A percentile compares a stretch with the other conserved stretches of the same genome.
phyloP scores from a whole-genome alignment of 306 rosid genomes.

The Nissolia schottii region DNA sequence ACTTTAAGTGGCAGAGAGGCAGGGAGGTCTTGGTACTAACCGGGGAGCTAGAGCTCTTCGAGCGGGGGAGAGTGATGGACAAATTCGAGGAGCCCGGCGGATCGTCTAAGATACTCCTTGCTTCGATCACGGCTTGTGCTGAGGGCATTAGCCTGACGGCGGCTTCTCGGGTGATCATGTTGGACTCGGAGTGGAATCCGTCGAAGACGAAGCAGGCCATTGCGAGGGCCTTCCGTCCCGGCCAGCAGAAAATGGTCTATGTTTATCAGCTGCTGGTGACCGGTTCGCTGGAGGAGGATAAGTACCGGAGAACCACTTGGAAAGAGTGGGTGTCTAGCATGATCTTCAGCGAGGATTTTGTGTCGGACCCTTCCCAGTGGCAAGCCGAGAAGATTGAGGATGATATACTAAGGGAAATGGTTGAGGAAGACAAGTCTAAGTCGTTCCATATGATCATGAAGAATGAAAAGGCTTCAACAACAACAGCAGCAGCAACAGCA shows the following conservation, averaged over 20 bases:
- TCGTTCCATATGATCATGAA: conserved; percentile 90
- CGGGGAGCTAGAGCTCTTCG: conserved; percentile 86
- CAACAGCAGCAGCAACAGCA: too few species aligned
- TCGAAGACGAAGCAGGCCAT: conserved; percentile 96
- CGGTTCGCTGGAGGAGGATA: conserved; percentile 82
- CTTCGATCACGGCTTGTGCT: conserved; percentile 94
- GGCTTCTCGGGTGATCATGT: conserved; percentile 80
- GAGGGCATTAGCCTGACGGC: conserved; percentile 97
- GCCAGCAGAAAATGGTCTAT: conserved; percentile 81
- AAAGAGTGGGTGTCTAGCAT: conserved; percentile 96
- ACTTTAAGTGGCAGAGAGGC: conserved; percentile 68
- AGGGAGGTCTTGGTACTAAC: conserved; percentile 74
- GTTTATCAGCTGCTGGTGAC: conserved; percentile 85
- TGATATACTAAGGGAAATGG: conserved; percentile 79
- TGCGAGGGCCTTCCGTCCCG: conserved; percentile 90
- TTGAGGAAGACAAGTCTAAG: conserved; percentile 70
- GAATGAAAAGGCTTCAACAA: conserved; percentile 87
- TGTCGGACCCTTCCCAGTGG: conserved; percentile 88
- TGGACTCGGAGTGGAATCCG: conserved; percentile 97
- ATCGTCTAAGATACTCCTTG: conserved; percentile 72
- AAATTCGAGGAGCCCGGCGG: conserved; percentile 77
- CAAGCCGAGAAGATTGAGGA: conserved; percentile 91
- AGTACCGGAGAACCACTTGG: conserved; percentile 77
- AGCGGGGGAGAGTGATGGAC: conserved; percentile 86
- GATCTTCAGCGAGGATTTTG: conserved; percentile 92